Percentiles rank a stretch among this genome's conserved stretches.
Evolutionary conservation across 2,329 filamentous ascomycete species (phyloP).

Genomic region (Pseudogymnoascus sp.): DNA sequence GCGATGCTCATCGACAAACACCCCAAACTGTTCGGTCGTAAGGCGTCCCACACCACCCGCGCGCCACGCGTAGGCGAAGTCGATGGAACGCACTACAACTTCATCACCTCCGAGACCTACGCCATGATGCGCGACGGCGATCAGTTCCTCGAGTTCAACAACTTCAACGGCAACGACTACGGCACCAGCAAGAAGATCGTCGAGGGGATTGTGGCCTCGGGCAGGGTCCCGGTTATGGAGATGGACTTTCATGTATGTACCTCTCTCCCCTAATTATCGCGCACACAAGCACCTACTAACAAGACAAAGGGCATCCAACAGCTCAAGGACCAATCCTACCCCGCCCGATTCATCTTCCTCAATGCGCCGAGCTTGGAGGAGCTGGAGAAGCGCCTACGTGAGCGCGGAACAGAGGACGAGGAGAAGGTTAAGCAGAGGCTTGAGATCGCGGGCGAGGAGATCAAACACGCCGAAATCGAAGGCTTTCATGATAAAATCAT

Average conservation of each 20-base stretch:
- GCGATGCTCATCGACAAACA: conserved; percentile 56
- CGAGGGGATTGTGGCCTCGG: conserved; percentile 43
- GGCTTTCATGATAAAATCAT: conserved; percentile 46
- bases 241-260: conserved; percentile 45
- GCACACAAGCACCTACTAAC: conserved; percentile 9
- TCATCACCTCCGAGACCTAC: conserved; percentile 50
- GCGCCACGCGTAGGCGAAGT: conserved; percentile 42
- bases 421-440: conserved; percentile 41
- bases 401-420: conserved; percentile 37
- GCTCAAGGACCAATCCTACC: conserved; percentile 49
- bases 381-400: conserved; percentile 37
- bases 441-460: conserved; percentile 32
- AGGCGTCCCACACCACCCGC: conserved; percentile 49
- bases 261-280: not conserved
- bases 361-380: conserved; percentile 35
- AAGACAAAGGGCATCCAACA: conserved; percentile 44
- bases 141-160: conserved; percentile 50
- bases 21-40: conserved; percentile 56
- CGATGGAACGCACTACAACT: conserved; percentile 46
- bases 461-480: conserved; percentile 38
- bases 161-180: conserved; percentile 43
- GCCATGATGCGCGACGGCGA: conserved; percentile 53
- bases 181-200: conserved; percentile 50
- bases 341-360: conserved; percentile 49
- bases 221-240: conserved; percentile 53